Evolutionary conservation across 768 basidiomycete species (phyloP), one percentile per base, ranked within the genome.

Genomic region (Boletus pseudo-olivaceus): DNA sequence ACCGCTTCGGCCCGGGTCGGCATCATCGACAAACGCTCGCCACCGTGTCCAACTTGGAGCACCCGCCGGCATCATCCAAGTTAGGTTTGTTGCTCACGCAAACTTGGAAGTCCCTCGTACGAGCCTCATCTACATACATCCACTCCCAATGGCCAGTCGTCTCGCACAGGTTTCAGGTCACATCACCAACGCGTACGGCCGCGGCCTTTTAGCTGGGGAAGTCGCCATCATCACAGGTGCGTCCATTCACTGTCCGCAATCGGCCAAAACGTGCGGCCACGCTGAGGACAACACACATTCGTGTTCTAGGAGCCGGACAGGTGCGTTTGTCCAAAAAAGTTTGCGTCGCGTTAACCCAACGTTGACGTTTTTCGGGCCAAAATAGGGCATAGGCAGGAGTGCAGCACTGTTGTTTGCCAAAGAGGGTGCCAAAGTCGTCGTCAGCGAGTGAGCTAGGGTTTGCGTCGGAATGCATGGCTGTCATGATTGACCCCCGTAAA

Each of bases 391-490:
- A 54, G 91, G 91, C 4, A 79, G 79, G 43, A 82, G 85, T 30
- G 77, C 81, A 37, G 91, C 91, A 1, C 72, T 92, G 32, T 76
- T 90, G 39, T 93, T 91, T 62, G 87, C 90, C 5, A 84, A 83
- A 57, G 91, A 93, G 66, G 91, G 91, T 17, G 90, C 91, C 15
- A 93, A 88, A 66, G 84, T 93, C 47, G 89, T 93, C 59, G 85
- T 87, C 47, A 84, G 85, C 78, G 91, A 93, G 86, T 91, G 50
- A 67, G 76, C 59, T 2, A 12, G 26, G 43, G n/a, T 47, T 23
- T 19, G 32, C 12, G 23, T 35, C n/a, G 45, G 42, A 19, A 17
- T 12, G 8, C 7, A 35, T 20, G n/a, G 19, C 17, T n/a, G 19
- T 44, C 45, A n/a, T 32, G 11, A 26, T 33, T 65, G 46, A 58